These are phyloP conservation scores for Dothidotthia symphoricarpi DNA, from an alignment of 2,329 filamentous ascomycete species.

Conservation along the genomic window DNA sequence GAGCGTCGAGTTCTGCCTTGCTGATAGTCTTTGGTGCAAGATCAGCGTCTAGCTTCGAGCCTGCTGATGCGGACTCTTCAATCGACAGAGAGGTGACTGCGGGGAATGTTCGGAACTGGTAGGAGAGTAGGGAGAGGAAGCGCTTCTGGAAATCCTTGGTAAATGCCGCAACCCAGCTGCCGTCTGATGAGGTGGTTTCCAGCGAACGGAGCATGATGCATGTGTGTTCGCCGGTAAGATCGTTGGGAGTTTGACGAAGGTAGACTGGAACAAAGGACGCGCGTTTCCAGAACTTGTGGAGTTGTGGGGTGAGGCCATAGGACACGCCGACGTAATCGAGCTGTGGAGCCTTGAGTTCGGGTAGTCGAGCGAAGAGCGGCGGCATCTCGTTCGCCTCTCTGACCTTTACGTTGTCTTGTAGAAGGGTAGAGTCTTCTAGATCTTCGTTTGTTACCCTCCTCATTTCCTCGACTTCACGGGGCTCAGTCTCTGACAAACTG, in stretches of 20 bases:
- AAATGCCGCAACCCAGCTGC: slow-evolving; percentile 89
- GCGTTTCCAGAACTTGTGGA: slow-evolving; percentile 98
- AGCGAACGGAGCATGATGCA: slow-evolving; percentile 94
- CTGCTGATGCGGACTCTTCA: slow-evolving; percentile 76
- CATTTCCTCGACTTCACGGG: slow-evolving; percentile 59
- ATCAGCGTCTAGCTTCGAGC: slow-evolving; percentile 62
- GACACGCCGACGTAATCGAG: slow-evolving; percentile 95
- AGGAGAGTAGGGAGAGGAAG: slow-evolving; percentile 87
- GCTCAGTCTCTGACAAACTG: slow-evolving; percentile 71
- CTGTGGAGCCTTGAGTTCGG: slow-evolving; percentile 73
- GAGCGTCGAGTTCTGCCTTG: slow-evolving; percentile 72
- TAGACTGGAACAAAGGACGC: slow-evolving; percentile 85
- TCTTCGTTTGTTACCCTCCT: slow-evolving; percentile 79
- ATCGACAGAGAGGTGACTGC: slow-evolving; percentile 79
- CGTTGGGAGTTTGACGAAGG: slow-evolving; percentile 90
- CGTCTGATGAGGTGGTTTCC: slow-evolving; percentile 52
- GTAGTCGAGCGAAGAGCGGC: slow-evolving; percentile 83
- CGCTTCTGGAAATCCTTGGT: slow-evolving; percentile 89
- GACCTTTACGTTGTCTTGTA: slow-evolving; percentile 85
- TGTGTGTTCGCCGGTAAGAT: slow-evolving; percentile 94
- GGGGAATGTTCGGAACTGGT: slow-evolving; percentile 83
- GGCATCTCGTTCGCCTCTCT: slow-evolving; percentile 90
- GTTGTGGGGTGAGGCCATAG: slow-evolving; percentile 80
- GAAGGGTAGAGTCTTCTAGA: slow-evolving; percentile 69
- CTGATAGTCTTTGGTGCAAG: slow-evolving; percentile 58